Conservation (phyloP, 1,284 basidiomycete species). For the Heterobasidion parviporum region DNA sequence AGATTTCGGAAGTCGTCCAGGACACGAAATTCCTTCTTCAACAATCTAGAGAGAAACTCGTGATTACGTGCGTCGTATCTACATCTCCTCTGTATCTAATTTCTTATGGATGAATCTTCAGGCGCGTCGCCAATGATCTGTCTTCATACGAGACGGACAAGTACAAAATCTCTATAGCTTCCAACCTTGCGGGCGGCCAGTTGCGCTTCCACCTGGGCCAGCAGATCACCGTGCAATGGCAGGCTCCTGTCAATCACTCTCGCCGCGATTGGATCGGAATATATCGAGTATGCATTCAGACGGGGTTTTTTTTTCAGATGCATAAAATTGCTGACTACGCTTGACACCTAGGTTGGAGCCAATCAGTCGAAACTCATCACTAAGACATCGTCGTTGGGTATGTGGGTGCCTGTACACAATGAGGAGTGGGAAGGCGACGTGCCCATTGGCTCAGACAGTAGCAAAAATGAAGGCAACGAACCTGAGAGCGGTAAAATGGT, state of each 20-base stretch:
- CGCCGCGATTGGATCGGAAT: constrained; percentile 97
- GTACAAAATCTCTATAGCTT: constrained; percentile 63
- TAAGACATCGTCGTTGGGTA: constrained; percentile 78
- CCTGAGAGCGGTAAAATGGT: constrained; percentile 60
- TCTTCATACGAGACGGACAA: constrained; percentile 72
- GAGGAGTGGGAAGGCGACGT: constrained; percentile 92
- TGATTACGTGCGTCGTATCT: constrained; percentile 65
- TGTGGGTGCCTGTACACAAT: constrained; percentile 88
- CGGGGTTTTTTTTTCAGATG: not conserved
- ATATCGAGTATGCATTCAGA: constrained; percentile 50
- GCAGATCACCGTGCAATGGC: constrained; percentile 82
- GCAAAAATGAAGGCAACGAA: constrained; percentile 24
- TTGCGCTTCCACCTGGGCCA: constrained; percentile 84
- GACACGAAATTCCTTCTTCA: constrained; percentile 91
- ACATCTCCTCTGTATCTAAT: not conserved
- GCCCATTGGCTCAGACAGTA: constrained; percentile 43
- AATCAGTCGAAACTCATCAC: constrained; percentile 82
- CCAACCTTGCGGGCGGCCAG: constrained; percentile 38
- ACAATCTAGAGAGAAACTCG: constrained; percentile 81
- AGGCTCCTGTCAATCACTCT: constrained; percentile 81
- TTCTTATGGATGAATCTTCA: constrained; percentile 20
- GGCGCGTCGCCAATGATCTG: constrained; percentile 77
- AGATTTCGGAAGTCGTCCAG: constrained; percentile 76
- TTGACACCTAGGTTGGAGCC: constrained; percentile 60
- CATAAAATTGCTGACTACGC: not conserved